These are phyloP conservation scores for Cicer pinnatifidum DNA, from an alignment of 306 rosid species.

Conservation along the genomic window DNA sequence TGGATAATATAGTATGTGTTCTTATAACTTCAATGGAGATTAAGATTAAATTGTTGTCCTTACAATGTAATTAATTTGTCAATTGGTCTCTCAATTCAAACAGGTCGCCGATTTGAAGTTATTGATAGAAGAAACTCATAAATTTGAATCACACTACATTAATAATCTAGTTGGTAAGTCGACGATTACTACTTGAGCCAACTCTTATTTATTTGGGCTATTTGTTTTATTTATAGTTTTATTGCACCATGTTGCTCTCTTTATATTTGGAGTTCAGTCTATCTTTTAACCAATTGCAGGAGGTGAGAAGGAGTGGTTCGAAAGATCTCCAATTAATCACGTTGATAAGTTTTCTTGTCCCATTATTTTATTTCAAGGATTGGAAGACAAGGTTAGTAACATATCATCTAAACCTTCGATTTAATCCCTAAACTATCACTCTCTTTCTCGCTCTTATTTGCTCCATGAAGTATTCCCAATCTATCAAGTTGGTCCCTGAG, in stretches of 20 bases:
- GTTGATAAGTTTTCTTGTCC: conserved; percentile 86
- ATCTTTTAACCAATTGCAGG: conserved; percentile 62
- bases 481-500: background rate
- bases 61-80: conserved; percentile 29
- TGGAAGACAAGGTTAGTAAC: conserved; percentile 83
- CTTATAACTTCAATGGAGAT: background rate
- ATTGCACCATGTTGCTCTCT: background rate
- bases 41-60: conserved; percentile 15
- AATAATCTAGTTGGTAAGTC: conserved; percentile 79
- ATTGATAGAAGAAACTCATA: conserved; percentile 82
- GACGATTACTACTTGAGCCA: conserved; percentile 20
- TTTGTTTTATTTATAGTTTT: conserved; percentile 29
- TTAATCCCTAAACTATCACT: too few relatives aligned
- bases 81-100: conserved; percentile 44
- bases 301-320: conserved; percentile 60
- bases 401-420: too few relatives aligned
- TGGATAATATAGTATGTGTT: background rate
- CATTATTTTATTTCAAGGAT: conserved; percentile 86
- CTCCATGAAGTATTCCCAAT: background rate
- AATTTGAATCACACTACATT: conserved; percentile 84
- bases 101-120: conserved; percentile 80
- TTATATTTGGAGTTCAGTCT: conserved; percentile 31
- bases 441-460: too few relatives aligned
- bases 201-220: background rate
- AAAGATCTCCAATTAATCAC: conserved; percentile 84